Percentiles rank a stretch among this genome's conserved stretches.
Evolutionary conservation across 176 grass and related monocot genomes (phyloP).

Genomic region (Oryza punctata): DNA sequence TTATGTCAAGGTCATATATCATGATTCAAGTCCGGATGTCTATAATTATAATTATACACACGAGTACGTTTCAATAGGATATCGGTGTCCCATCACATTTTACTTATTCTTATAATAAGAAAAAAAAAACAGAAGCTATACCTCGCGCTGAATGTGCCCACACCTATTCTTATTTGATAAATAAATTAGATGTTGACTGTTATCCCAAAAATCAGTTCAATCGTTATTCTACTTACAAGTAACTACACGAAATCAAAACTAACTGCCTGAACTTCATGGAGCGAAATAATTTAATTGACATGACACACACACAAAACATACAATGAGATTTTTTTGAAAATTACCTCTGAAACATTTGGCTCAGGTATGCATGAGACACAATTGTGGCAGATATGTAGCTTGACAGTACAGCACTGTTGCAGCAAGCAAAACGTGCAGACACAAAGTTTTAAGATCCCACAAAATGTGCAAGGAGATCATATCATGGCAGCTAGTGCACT

Average conservation of each 20-base stretch:
- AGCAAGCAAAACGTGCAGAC: background rate
- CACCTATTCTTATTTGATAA: too few species aligned
- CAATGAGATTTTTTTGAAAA: background rate
- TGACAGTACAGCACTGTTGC: slow-evolving; percentile 29
- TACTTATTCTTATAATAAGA: too few species aligned
- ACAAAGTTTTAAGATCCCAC: slow-evolving; percentile 31
- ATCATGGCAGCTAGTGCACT: background rate
- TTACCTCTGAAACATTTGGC: slow-evolving; percentile 32
- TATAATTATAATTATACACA: too few species aligned
- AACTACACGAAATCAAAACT: background rate
- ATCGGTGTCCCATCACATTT: too few species aligned
- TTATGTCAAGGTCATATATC: too few species aligned
- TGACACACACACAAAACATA: background rate
- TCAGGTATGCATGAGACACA: slow-evolving; percentile 44
- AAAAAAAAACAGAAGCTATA: too few species aligned
- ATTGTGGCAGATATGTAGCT: background rate
- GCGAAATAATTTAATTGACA: background rate
- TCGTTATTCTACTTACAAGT: too few species aligned
- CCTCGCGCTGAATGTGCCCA: too few species aligned
- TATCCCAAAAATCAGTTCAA: too few species aligned
- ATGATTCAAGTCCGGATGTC: too few species aligned
- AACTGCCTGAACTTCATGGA: background rate
- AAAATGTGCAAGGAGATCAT: slow-evolving; percentile 14
- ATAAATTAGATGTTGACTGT: too few species aligned
- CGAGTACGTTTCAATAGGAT: too few species aligned